Base-by-base conservation (phyloP, 805 yeast species). In the Candida tammaniensis region DNA sequence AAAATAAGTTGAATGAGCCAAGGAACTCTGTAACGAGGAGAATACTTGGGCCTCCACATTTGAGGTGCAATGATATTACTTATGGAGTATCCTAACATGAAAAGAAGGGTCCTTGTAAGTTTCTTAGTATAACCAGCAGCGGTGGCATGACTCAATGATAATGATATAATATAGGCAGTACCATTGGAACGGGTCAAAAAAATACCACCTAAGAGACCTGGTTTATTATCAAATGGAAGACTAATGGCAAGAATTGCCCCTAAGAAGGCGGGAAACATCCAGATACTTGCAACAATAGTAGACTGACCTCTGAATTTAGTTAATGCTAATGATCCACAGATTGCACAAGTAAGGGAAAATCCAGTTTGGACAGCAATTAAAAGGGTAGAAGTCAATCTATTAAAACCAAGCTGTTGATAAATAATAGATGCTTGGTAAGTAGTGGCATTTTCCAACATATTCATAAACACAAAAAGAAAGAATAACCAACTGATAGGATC, bases 41-140 rank as follows among this genome's bases (percentile, higher is more conserved):
- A 61, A 42, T 69, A 70, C n/a, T 46, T 51, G 7, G 47, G 55
- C 48, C 64, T 61, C 80, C 80, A 77, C 22, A 76, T 47, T 48
- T 76, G 82, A 4, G 82, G 80, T 4, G 78, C 69, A 18, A 76
- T 68, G 22, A 76, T 62, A 43, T 77, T 76, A 7, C 76, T 60
- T 31, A 74, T 42, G 38, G 73, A 59, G 38, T 70, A 76, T 13
- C 63, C 62, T n/a, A 64, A 53, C 71, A 72, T 61, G 17, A 60
- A 54, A 41, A 68, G 44, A 17, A 64, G 72, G 40, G 63, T 71
- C 54, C 77, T 68, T 1, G 70, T 63, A 7, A 72, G 37, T 40
- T 64, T 66, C 51, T 77, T 76, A 8, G 81, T 73, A 43, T 72
- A 30, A 34, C 78, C 78, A 7, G 78, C 63, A 33, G 66, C 57